These are phyloP conservation scores for Xylaria palmicola DNA, from an alignment of 495 filamentous ascomycete genomes.

Conservation along the genomic window DNA sequence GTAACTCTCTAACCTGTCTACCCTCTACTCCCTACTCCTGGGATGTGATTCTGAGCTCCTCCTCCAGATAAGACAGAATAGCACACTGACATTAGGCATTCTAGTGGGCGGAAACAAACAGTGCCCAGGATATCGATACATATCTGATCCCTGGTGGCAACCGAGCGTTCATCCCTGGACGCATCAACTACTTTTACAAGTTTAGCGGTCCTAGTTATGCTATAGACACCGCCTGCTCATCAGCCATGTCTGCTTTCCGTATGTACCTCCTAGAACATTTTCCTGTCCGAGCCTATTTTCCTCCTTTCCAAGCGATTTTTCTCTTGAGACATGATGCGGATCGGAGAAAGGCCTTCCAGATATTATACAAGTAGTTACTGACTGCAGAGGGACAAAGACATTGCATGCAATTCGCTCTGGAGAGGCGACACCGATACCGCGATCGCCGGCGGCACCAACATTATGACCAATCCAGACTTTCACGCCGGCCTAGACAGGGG, in stretches of 20 bases:
- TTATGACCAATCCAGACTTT: slow-evolving; percentile 66
- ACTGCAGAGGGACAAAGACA: too few species aligned
- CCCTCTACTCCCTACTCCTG: too few species aligned
- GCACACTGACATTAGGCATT: too few species aligned
- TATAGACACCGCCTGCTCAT: slow-evolving; percentile 50
- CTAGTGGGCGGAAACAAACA: slow-evolving; percentile 75
- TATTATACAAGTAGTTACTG: too few species aligned
- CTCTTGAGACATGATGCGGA: too few species aligned
- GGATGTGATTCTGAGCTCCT: too few species aligned
- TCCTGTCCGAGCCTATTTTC: too few species aligned
- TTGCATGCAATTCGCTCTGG: slow-evolving; percentile 59
- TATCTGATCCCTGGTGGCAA: slow-evolving; percentile 79
- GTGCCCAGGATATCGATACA: slow-evolving; percentile 73
- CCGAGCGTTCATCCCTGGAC: slow-evolving; percentile 61
- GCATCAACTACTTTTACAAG: slow-evolving; percentile 47
- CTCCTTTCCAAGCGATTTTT: too few species aligned
- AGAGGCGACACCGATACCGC: slow-evolving; percentile 65
- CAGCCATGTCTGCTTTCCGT: slow-evolving; percentile 38
- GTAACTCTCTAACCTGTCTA: too few species aligned
- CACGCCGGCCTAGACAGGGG: slow-evolving; percentile 53
- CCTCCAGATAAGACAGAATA: too few species aligned
- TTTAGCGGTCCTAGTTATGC: slow-evolving; percentile 38
- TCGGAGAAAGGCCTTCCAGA: too few species aligned
- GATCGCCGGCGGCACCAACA: slow-evolving; percentile 62
- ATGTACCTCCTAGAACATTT: too few species aligned